Evolutionary conservation across 108 stramenopile species (phyloP), one percentile per base, ranked within the genome.

Genomic region (Poteriospumella lacustris): DNA sequence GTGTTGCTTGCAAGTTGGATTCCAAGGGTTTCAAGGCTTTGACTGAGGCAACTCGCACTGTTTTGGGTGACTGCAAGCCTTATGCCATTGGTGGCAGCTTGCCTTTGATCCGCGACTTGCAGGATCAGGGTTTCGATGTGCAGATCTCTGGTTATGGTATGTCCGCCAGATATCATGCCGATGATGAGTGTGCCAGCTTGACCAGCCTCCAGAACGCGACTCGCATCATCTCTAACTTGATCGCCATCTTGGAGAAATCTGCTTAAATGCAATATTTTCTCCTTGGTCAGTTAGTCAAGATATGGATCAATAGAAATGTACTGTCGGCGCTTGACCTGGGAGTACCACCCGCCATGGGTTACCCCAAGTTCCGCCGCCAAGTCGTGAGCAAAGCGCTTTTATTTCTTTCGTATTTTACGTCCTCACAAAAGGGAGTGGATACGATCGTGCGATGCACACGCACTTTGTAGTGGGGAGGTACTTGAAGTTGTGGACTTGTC

Each of bases 71-170:
- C 15, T 59, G 34, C 33, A 64, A 76, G 38, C 88, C 88, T 26
- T 89, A 85, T 58, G 52, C 87, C 31, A 89, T 89, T 43, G 83
- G 82, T 5, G 88, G 88, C 39, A 80, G 81, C 9, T 73, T 89
- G 33, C 88, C 88, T 26, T 70, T 89, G 34, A 87, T 89, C 24
- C 59, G 87, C 28, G 86, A 85, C 58, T 79, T 89, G 64, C 88
- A 89, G 68, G 81, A 85, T 28, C 78, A 85, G 41, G 87, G 86
- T n/a, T 88, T 85, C 77, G 87, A 88, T 42, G 78, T 88, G 0
- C 87, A 88, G 73, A 83, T 88, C 47, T 78, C 82, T 75, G 87
- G 87, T 5, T 87, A 85, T 75, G 86, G 86, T 29, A 39, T 81
- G 0, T 82, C 81, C 56, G 70, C 82, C 29, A 79, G 79, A 28